Evolutionary conservation across 257 asterid genomes (phyloP), one percentile per base, ranked within the genome.

Genomic region (Solanum chmielewskii): DNA sequence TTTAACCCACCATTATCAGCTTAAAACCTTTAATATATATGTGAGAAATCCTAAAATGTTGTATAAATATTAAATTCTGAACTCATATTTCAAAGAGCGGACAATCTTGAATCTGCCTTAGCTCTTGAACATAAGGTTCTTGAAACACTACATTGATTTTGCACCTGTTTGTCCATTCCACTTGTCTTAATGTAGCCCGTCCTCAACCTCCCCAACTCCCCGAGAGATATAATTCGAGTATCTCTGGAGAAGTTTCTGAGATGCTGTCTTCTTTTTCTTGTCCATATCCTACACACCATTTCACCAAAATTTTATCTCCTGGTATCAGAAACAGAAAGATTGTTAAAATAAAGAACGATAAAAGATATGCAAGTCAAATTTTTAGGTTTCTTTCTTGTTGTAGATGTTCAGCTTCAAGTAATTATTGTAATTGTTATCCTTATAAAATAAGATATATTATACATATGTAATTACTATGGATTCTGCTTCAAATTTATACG

Each of bases 261-360:
- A 92, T 23, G 91, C 80, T 88, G 2, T 74, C 33, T 90, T 87
- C 90, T 91, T 86, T 69, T 56, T 84, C 29, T 37, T 39, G 52
- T 74, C 31, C 82, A 74, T 74, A 39, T 74, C 82, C 82, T 74
- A 41, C 18, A 39, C 2, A 39, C 56, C 56, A 74, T 39, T 74
- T 74, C 89, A 87, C 35, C 71, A 20, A 69, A 71, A 41, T 47
- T 37, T 52, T 42, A 86, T 78, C 82, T 71, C 62, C 18, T 56
- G 64, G 4, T 56, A 56, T 56, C 64, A 20, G 64, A 56, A 56
- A 64, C 60, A 52, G 69, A 49, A 49, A 81, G 69, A 78, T 82
- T 83, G 29, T 10, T 73, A 71, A 74, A 69, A 59, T 44, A 44
- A 29, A 41, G 6, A 14, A 33, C 6, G 31, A 27, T 62, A 33